phyloP scores from a whole-genome alignment of 495 filamentous ascomycete genomes.

The Aspergillus biplanus region DNA sequence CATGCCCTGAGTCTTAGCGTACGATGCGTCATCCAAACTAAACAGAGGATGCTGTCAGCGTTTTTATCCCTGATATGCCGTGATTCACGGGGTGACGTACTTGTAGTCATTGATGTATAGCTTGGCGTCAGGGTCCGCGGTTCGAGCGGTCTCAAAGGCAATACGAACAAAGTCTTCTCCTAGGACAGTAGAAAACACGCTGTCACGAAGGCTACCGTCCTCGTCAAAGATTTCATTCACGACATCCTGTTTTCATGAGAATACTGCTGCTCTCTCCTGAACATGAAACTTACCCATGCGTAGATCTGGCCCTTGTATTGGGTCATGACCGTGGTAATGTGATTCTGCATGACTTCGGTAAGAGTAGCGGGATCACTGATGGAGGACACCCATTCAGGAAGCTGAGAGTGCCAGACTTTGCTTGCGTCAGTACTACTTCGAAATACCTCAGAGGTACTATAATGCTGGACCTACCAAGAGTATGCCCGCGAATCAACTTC shows the following conservation, averaged over 20 bases:
- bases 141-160: slow-evolving; percentile 58
- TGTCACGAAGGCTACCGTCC: slow-evolving; percentile 61
- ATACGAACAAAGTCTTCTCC: slow-evolving; percentile 62
- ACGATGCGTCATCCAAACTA: slow-evolving; percentile 41
- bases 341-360: slow-evolving; percentile 41
- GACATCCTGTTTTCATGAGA: slow-evolving; percentile 55
- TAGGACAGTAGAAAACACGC: slow-evolving; percentile 58
- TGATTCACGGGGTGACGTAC: slow-evolving; percentile 18
- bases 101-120: slow-evolving; percentile 67
- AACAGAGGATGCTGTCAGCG: too few relatives aligned
- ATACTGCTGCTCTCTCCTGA: too few relatives aligned
- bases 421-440: background rate
- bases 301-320: slow-evolving; percentile 50
- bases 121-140: slow-evolving; percentile 60
- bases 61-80: background rate
- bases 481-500: slow-evolving; percentile 56
- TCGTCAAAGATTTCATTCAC: slow-evolving; percentile 76
- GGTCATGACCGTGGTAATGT: slow-evolving; percentile 30
- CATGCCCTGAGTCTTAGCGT: slow-evolving; percentile 65
- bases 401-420: slow-evolving; percentile 57
- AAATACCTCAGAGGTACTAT: background rate
- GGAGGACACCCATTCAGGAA: slow-evolving; percentile 51
- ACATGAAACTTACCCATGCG: slow-evolving; percentile 44
- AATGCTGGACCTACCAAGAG: slow-evolving; percentile 34
- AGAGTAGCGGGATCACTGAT: slow-evolving; percentile 51